phyloP scores from a whole-genome alignment of 768 basidiomycete species.

The Suillus brevipes region DNA sequence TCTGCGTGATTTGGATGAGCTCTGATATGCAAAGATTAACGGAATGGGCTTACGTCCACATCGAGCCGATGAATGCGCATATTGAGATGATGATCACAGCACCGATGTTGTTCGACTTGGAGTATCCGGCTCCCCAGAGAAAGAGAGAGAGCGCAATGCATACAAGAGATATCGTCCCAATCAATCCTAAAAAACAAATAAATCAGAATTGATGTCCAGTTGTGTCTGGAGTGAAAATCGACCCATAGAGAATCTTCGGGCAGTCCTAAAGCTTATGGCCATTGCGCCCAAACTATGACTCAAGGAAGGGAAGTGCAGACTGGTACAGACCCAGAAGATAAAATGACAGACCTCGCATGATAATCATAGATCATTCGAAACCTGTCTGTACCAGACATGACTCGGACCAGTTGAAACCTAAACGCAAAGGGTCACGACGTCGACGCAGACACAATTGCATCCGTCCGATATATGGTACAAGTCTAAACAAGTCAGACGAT shows the following conservation, averaged over 20 bases:
- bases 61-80: constrained; percentile 18
- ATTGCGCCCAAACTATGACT: constrained; percentile 21
- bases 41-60: constrained; percentile 32
- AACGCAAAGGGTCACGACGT: not conserved
- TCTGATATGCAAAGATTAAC: constrained; percentile 24
- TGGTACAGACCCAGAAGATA: not conserved
- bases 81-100: constrained; percentile 39
- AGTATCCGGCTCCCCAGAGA: constrained; percentile 35
- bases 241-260: constrained; percentile 43
- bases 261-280: constrained; percentile 46
- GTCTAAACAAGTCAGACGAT: not conserved
- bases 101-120: constrained; percentile 39
- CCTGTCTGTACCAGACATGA: not conserved
- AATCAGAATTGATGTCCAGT: not conserved
- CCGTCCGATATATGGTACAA: not conserved
- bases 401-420: not conserved
- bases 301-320: not conserved
- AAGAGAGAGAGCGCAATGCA: constrained; percentile 38
- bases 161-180: constrained; percentile 35
- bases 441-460: not conserved
- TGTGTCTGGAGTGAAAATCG: constrained; percentile 9
- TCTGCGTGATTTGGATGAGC: constrained; percentile 13
- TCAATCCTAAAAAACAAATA: constrained; percentile 27
- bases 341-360: not conserved
- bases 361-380: not conserved